Evolutionary conservation across 2,329 filamentous ascomycete species (phyloP), one percentile per base, ranked within the genome.

Genomic region (Aureobasidium sp.): DNA sequence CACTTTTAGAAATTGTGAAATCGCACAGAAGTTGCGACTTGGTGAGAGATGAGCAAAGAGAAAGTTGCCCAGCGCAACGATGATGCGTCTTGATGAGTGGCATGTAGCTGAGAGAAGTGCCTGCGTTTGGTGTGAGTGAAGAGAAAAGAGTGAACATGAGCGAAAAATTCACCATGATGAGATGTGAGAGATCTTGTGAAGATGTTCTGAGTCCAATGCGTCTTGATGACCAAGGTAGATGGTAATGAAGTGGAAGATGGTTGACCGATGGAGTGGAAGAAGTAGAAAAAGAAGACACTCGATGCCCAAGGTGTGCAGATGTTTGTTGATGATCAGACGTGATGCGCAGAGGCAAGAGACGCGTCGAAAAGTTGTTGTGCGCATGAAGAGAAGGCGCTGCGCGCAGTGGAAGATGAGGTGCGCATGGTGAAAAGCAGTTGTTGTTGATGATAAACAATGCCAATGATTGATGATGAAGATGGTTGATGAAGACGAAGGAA

Each of bases 381-480:
- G 50, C 50, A 42, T 40, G 37, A 6, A 42, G 17, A 9, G 11
- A 40, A 42, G 37, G 7, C 9, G 49, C 24, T 54, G 50, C 24
- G 37, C 24, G 17, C 24, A 9, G 12, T 40, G 50, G 15, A 40
- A 40, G 15, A 29, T 39, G 22, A 5, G 11, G 49, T 37, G 37
- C 37, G 50, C 50, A 54, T 42, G 35, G 3, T 42, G 33, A 31
- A 7, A 42, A 19, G 50, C 27, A 42, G 49, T 54, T 44, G 39
- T 33, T 57, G 39, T 57, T 58, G 53, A 57, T 45, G 40, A 29
- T 57, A n/a, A 57, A 33, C 53, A 57, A 59, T 35, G 29, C 19
- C 35, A 22, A 42, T 59, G 44, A 49, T 40, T 59, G 45, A 50
- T 50, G 35, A 53, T 29, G 49, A 39, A 17, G 49, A 33, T 49